Percentiles rank a stretch among this genome's conserved stretches.
phyloP scores from a whole-genome alignment of 106 monocot species.

The Cymbidium sinense region DNA sequence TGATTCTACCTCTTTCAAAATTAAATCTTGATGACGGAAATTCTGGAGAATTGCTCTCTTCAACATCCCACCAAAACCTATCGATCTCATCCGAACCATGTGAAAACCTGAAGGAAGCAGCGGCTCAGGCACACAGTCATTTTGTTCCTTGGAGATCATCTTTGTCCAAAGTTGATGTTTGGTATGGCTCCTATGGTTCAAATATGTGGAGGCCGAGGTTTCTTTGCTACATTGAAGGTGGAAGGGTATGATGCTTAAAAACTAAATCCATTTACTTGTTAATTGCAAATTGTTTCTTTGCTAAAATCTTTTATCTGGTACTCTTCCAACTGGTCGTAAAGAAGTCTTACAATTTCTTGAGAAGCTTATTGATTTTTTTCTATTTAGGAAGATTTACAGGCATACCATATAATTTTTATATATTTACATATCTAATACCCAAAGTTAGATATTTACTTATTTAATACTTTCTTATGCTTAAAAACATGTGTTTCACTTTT shows the following conservation, averaged over 20 bases:
- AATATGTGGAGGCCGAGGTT: constrained; percentile 91
- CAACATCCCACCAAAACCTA: not conserved
- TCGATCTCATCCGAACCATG: not conserved
- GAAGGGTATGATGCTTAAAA: constrained; percentile 79
- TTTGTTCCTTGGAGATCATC: constrained; percentile 47
- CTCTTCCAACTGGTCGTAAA: no score
- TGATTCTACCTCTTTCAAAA: constrained; percentile 36
- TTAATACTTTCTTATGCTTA: no score
- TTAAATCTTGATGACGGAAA: constrained; percentile 46
- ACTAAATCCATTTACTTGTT: no score
- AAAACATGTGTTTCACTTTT: no score
- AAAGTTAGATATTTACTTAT: no score
- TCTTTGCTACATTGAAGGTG: constrained; percentile 88
- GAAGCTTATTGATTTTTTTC: not conserved
- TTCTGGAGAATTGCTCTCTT: constrained; percentile 4
- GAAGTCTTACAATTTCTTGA: not conserved
- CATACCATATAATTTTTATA: no score
- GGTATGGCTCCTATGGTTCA: constrained; percentile 97
- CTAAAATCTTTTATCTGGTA: no score
- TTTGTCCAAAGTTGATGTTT: constrained; percentile 65
- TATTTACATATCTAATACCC: no score
- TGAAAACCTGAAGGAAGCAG: no score
- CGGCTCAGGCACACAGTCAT: not conserved
- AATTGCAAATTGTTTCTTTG: no score
- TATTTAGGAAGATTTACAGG: no score